These are phyloP conservation scores for Arthroderma uncinatum DNA, from an alignment of 2,329 filamentous ascomycete genomes.

Conservation along the genomic window DNA sequence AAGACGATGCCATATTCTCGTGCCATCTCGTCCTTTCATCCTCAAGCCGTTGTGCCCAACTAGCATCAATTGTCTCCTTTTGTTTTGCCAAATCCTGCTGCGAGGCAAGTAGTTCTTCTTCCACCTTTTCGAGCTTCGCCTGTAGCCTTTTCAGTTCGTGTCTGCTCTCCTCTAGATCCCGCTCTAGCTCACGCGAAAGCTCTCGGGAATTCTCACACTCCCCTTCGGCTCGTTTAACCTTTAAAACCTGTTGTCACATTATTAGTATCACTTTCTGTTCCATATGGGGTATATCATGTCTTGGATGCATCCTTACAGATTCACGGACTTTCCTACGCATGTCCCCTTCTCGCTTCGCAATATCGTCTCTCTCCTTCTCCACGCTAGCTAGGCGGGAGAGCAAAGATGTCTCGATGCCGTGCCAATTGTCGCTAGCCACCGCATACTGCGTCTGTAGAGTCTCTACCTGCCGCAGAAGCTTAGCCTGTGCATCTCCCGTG, in stretches of 20 bases:
- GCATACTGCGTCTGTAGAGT: slow-evolving; percentile 92
- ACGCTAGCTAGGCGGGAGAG: slow-evolving; percentile 63
- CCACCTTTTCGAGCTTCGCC: slow-evolving; percentile 37
- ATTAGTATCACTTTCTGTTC: background rate
- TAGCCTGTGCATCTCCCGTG: slow-evolving; percentile 73
- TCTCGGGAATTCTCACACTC: slow-evolving; percentile 60
- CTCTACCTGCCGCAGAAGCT: slow-evolving; percentile 85
- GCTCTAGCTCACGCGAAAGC: slow-evolving; percentile 33
- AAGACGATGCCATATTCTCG: slow-evolving; percentile 28
- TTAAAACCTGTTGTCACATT: slow-evolving; percentile 46
- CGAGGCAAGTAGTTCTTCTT: slow-evolving; percentile 52
- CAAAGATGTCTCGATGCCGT: slow-evolving; percentile 81
- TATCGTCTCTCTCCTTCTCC: slow-evolving; percentile 86
- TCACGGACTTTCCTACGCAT: slow-evolving; percentile 83
- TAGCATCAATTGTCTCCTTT: slow-evolving; percentile 47
- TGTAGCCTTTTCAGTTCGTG: slow-evolving; percentile 44
- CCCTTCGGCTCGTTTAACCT: slow-evolving; percentile 61
- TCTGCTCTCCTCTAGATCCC: slow-evolving; percentile 52
- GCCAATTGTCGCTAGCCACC: slow-evolving; percentile 93
- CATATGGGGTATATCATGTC: background rate
- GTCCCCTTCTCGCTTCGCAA: slow-evolving; percentile 69
- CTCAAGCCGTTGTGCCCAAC: slow-evolving; percentile 48
- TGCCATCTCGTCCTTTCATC: slow-evolving; percentile 54
- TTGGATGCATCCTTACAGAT: slow-evolving; percentile 45
- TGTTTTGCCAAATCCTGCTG: slow-evolving; percentile 48